Base-by-base conservation (phyloP, 306 rosid species). In the Quercus mongolica region DNA sequence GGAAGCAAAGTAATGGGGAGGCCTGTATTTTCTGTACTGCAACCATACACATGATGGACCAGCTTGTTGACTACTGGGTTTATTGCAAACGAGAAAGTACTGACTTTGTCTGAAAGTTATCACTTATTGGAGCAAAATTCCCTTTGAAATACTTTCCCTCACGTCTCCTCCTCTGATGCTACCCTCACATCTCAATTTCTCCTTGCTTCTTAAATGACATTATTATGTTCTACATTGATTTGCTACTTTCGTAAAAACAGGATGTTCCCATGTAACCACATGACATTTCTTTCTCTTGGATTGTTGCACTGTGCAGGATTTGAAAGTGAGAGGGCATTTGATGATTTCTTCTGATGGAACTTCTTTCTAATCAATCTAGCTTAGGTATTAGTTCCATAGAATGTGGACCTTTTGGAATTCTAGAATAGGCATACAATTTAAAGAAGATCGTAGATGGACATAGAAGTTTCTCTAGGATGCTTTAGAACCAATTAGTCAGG, bases 241-340 rank as follows among this genome's bases (percentile, higher is more conserved):
- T 69, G 12, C 54, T 25, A 18, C 61, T 23, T 28, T 28, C 15
- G 6, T 12, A n/a, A 31, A 26, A 11, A 31, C 72, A 59, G 18
- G 55, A 56, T 56, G 23, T 30, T 69, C 21, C 64, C 69, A 49
- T 58, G 68, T 85, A 64, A 80, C 76, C 2, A 6, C 26, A 52
- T 41, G 57, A n/a, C 23, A 80, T 78, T 28, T 73, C 23, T 63
- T 38, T 62, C 78, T 33, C 74, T 71, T 75, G 38, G 77, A 69
- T 74, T 78, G 82, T 77, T 80, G 76, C 84, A 55, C 82, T 83
- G 49, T 87, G 92, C 97, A 92, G 97, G 97, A 87, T 80, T 86
- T 74, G 97, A 86, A 87, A 81, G 84, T 85, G 90, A 86, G 76
- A 92, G 97, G 70, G 80, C 94, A 75, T 94, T 94, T 85, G 96